A percentile compares a stretch with the other conserved stretches of the same genome.
These are phyloP conservation scores for Penicillium salamii DNA, from an alignment of 495 filamentous ascomycete genomes.

Conservation along the genomic window DNA sequence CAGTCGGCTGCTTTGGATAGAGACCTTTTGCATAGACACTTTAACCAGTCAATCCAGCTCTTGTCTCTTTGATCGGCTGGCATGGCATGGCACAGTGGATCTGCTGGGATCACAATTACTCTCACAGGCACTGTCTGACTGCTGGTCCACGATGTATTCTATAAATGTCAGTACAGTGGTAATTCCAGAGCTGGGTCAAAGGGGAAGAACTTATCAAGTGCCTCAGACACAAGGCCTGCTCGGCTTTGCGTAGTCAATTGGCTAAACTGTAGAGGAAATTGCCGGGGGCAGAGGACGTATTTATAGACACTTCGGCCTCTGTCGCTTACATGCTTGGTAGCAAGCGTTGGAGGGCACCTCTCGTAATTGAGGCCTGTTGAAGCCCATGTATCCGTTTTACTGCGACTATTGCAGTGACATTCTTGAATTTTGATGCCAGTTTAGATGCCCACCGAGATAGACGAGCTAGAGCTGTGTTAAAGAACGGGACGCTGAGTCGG, in stretches of 20 bases:
- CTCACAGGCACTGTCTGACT: too few relatives aligned
- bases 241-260: background rate
- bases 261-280: background rate
- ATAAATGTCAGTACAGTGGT: background rate
- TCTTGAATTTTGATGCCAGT: background rate
- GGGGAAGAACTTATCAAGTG: background rate
- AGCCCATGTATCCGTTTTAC: background rate
- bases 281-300: background rate
- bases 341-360: background rate
- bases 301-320: background rate
- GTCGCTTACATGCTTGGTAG: too few relatives aligned
- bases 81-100: background rate
- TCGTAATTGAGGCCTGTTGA: background rate
- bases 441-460: background rate
- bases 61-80: constrained; percentile 1
- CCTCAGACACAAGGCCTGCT: background rate
- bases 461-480: background rate
- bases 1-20: background rate
- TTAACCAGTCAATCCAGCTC: too few relatives aligned
- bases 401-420: background rate
- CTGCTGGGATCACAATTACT: background rate
- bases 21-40: background rate
- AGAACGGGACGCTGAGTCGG: background rate
- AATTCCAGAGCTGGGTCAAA: background rate
- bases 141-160: background rate